Conservation (phyloP, 176 grass and related monocot genomes). For the Carex pumila region DNA sequence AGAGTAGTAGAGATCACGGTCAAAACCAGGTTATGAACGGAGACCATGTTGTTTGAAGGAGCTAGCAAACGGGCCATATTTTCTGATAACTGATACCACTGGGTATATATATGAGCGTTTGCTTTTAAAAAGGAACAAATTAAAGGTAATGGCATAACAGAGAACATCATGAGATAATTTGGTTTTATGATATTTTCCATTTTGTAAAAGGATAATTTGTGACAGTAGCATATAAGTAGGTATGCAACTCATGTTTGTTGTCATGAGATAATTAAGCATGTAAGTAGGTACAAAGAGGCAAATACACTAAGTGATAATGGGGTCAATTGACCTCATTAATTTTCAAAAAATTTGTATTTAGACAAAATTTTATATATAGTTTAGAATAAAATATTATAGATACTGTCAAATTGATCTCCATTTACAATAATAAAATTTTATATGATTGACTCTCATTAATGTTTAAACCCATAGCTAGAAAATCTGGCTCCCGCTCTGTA, state of each 20-base stretch:
- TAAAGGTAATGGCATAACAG: neutral
- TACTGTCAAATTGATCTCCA: too few species aligned
- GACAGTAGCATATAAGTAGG: neutral
- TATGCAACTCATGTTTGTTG: neutral
- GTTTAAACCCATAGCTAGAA: too few species aligned
- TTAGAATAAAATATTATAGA: too few species aligned
- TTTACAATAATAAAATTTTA: too few species aligned
- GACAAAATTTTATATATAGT: too few species aligned
- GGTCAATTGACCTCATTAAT: too few species aligned
- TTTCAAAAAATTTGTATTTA: too few species aligned
- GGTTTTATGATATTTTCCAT: neutral
- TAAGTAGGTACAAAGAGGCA: too few species aligned
- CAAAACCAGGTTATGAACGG: neutral
- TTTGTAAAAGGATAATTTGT: neutral
- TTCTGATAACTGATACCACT: neutral
- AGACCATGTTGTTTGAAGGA: slow-evolving; percentile 11
- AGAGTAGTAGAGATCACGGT: neutral
- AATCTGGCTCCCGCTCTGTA: too few species aligned
- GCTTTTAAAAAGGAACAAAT: slow-evolving; percentile 6
- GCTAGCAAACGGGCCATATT: neutral
- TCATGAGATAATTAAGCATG: too few species aligned
- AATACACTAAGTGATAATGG: too few species aligned
- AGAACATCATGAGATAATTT: neutral
- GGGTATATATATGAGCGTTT: neutral
- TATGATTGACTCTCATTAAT: too few species aligned